phyloP scores from a whole-genome alignment of 108 stramenopile species.

The Schizochytrium sp. region DNA sequence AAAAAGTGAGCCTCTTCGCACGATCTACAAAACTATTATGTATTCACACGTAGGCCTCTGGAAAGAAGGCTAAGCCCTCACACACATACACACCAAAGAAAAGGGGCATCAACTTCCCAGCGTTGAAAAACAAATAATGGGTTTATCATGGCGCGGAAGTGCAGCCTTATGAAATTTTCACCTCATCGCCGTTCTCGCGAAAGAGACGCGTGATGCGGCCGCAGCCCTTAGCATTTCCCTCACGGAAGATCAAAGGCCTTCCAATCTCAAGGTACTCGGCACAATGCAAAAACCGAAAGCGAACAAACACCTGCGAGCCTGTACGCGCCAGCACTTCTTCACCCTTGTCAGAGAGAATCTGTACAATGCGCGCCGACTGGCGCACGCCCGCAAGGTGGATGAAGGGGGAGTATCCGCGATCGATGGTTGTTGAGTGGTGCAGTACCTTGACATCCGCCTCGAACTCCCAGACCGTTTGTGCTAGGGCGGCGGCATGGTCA shows the following conservation, averaged over 20 bases:
- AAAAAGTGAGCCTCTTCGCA: too few relatives aligned
- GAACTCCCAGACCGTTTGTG: constrained; percentile 35
- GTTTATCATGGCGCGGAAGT: not conserved
- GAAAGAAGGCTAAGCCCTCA: too few relatives aligned
- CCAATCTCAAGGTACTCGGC: constrained; percentile 45
- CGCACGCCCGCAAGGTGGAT: constrained; percentile 49
- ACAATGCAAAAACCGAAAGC: constrained; percentile 48
- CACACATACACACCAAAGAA: too few relatives aligned
- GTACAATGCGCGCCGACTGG: constrained; percentile 35
- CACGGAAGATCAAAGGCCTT: constrained; percentile 49
- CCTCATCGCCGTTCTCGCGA: constrained; percentile 1
- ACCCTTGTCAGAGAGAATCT: constrained; percentile 31
- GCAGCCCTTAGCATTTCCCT: constrained; percentile 55
- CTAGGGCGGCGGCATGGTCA: constrained; percentile 18
- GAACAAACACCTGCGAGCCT: constrained; percentile 39
- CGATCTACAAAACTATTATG: too few relatives aligned
- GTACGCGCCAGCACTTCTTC: constrained; percentile 37
- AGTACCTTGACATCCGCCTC: constrained; percentile 51
- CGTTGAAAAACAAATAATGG: too few relatives aligned
- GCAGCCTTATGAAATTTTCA: not conserved
- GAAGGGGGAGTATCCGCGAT: constrained; percentile 50
- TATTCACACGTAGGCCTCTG: too few relatives aligned
- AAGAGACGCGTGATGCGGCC: constrained; percentile 31
- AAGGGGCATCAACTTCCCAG: too few relatives aligned
- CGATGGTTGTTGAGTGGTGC: constrained; percentile 56